Evolutionary conservation across 2,329 filamentous ascomycete genomes (phyloP).

Genomic region (Sporothrix brasiliensis): DNA sequence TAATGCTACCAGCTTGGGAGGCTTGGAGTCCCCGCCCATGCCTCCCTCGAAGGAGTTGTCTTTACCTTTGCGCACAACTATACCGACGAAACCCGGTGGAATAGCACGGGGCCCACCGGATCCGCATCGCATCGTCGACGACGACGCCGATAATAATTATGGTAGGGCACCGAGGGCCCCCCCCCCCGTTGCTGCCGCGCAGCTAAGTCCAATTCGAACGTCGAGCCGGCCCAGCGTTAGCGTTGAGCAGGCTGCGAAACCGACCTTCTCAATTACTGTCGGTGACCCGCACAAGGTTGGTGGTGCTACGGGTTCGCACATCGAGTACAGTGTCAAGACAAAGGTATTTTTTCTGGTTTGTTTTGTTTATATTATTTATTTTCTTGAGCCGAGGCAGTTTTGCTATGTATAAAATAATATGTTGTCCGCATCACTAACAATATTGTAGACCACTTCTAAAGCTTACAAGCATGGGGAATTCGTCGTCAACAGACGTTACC

Average conservation of each 20-base stretch:
- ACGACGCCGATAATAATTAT: slow-evolving; percentile 63
- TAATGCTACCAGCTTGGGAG: slow-evolving; percentile 21
- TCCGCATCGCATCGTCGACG: slow-evolving; percentile 69
- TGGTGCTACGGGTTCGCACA: slow-evolving; percentile 94
- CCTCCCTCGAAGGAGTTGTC: slow-evolving; percentile 68
- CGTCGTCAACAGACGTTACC: slow-evolving; percentile 88
- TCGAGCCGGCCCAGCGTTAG: slow-evolving; percentile 76
- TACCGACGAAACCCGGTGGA: slow-evolving; percentile 48
- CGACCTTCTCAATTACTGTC: slow-evolving; percentile 85
- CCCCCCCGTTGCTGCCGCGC: slow-evolving; percentile 63
- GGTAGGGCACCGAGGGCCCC: slow-evolving; percentile 64
- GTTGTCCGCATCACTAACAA: not conserved
- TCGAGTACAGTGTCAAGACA: slow-evolving; percentile 93
- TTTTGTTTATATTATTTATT: too few species aligned
- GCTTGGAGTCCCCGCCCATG: slow-evolving; percentile 59
- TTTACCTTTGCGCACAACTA: slow-evolving; percentile 62
- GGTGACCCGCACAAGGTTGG: slow-evolving; percentile 98
- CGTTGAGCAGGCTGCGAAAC: slow-evolving; percentile 90
- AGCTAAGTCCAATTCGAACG: slow-evolving; percentile 55
- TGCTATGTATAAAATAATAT: not conserved
- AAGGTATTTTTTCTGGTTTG: slow-evolving; percentile 60
- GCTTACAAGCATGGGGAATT: slow-evolving; percentile 93
- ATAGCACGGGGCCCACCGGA: slow-evolving; percentile 51
- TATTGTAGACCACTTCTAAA: slow-evolving; percentile 80
- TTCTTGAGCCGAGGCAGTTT: too few species aligned